A percentile compares a stretch with the other conserved stretches of the same genome.
Evolutionary conservation across 495 filamentous ascomycete genomes (phyloP).

Genomic region (Talaromyces nanjingensis): DNA sequence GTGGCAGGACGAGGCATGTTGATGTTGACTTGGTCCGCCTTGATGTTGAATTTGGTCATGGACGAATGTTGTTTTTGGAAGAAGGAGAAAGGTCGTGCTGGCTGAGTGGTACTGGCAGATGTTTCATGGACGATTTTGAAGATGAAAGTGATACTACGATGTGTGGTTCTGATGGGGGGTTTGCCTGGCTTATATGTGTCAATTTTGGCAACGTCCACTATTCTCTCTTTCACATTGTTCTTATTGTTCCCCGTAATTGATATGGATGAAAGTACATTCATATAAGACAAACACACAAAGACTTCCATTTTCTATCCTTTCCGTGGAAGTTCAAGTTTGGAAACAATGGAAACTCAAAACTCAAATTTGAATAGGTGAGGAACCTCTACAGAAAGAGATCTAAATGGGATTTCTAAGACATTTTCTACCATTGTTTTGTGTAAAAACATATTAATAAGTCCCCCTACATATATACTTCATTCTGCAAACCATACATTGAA

Average conservation of each 20-base stretch:
- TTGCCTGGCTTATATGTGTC: neutral
- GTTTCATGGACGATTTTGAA: neutral
- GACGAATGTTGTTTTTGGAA: neutral
- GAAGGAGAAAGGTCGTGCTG: neutral
- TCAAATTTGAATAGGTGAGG: neutral
- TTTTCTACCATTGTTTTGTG: neutral
- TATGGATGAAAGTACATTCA: neutral
- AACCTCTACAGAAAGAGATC: neutral
- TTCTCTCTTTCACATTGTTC: neutral
- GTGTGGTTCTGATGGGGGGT: neutral
- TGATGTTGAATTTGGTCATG: neutral
- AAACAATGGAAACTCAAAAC: neutral
- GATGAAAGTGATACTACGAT: neutral
- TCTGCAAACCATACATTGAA: neutral
- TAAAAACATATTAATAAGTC: neutral
- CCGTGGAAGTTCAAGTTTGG: neutral
- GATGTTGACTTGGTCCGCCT: constrained; percentile 4
- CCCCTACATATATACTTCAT: too few species aligned
- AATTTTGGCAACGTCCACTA: neutral
- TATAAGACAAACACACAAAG: neutral
- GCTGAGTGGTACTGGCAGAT: neutral
- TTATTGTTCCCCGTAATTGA: neutral
- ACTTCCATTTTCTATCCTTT: neutral
- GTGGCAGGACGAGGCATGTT: constrained; percentile 8
- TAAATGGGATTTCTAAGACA: neutral